Evolutionary conservation across 345 rosid species (phyloP), one percentile per base, ranked within the genome.

Genomic region (Populus euphratica): DNA sequence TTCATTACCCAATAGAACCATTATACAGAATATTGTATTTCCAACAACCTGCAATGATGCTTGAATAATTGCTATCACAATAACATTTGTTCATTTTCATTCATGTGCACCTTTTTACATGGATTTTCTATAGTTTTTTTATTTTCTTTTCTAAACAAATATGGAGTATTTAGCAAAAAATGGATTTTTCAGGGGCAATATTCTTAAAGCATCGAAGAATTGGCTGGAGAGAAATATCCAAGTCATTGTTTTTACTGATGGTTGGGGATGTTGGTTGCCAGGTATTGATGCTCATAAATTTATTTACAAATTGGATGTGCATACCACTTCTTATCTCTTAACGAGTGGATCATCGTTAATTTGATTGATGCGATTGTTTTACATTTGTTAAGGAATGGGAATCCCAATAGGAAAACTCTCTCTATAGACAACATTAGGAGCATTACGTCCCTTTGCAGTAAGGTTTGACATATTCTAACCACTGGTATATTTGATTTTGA

Each of bases 231-330:
- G 90, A 81, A 89, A 85, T 47, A 89, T 95, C 82, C 97, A 95
- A 79, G 99, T 95, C 72, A 95, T 95, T 85, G 99, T 95, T 67
- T 97, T 93, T 17, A 93, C 99, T 6, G 99, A 95, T 69, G 99
- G 99, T 80, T 63, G 98, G 99, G 11, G 99, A 95, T 85, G 98
- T 95, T 82, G 99, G 99, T 74, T 95, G 99, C 84, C 98, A 94
- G 97, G 98, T 94, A 89, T 80, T 73, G 43, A 49, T 41, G 5
- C 35, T 33, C n/a, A 38, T 18, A 13, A 9, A 2, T 50, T 25
- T 9, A 23, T 5, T 63, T 16, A n/a, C 3, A 44, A 6, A 29
- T 5, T 8, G 20, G 69, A 81, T 8, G 39, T 12, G 27, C 38
- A 17, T 29, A 25, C 44, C 8, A 68, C 68, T 65, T 67, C 65